phyloP scores from a whole-genome alignment of 306 rosid genomes.

The Begonia loranthoides region DNA sequence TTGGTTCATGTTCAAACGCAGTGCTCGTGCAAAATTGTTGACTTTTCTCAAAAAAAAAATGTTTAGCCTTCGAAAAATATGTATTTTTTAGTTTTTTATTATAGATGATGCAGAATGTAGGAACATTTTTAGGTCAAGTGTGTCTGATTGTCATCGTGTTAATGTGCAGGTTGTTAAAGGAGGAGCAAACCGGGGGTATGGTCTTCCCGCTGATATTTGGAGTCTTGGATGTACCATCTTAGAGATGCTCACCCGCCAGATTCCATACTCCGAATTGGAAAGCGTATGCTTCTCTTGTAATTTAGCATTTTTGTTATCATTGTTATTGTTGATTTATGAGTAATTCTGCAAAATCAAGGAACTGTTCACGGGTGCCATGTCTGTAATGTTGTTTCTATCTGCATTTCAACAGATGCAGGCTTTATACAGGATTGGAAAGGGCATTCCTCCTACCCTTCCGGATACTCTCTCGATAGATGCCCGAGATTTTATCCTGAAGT shows the following conservation, averaged over 20 bases:
- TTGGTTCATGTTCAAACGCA: no score
- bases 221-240: conserved; percentile 96
- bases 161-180: conserved; percentile 68
- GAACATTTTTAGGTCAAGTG: background rate
- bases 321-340: no score
- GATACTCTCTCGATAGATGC: conserved; percentile 71
- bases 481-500: conserved; percentile 48
- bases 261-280: conserved; percentile 63
- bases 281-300: conserved; percentile 20
- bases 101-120: background rate
- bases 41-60: background rate
- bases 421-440: conserved; percentile 70
- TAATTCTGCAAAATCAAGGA: no score
- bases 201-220: conserved; percentile 93
- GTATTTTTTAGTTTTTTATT: background rate
- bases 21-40: no score
- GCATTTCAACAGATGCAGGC: conserved; percentile 58
- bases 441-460: conserved; percentile 51
- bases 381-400: background rate
- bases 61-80: background rate
- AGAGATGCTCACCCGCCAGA: conserved; percentile 66
- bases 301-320: no score
- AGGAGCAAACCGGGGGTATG: conserved; percentile 59
- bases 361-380: no score
- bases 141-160: conserved; percentile 12